phyloP scores from a whole-genome alignment of 2,329 filamentous ascomycete genomes.

The Sporothrix schenckii region DNA sequence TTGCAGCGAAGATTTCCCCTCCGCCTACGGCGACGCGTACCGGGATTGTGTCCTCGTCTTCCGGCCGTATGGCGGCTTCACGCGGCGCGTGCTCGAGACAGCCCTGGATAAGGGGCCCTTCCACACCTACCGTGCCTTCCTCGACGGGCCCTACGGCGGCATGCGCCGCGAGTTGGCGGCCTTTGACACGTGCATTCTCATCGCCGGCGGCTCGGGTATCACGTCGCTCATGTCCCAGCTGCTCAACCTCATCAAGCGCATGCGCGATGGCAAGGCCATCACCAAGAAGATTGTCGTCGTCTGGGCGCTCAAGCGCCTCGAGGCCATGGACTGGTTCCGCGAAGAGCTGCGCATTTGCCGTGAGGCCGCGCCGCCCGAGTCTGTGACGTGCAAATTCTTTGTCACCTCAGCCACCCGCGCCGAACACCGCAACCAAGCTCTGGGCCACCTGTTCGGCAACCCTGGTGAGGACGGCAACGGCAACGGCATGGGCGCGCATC shows the following conservation, averaged over 20 bases:
- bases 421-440: constrained; percentile 47
- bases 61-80: constrained; percentile 89
- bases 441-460: constrained; percentile 34
- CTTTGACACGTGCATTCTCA: constrained; percentile 90
- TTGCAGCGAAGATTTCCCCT: constrained; percentile 91
- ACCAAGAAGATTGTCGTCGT: constrained; percentile 88
- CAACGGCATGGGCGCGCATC: constrained; percentile 32
- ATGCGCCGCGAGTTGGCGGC: constrained; percentile 88
- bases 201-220: constrained; percentile 92
- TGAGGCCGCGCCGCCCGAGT: constrained; percentile 83
- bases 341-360: constrained; percentile 91
- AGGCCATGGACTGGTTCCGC: constrained; percentile 97
- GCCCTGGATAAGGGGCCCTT: constrained; percentile 84
- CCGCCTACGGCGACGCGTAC: constrained; percentile 84
- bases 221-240: constrained; percentile 91
- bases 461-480: background rate
- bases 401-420: constrained; percentile 75
- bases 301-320: constrained; percentile 89
- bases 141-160: constrained; percentile 93
- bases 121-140: constrained; percentile 87
- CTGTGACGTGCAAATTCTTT: constrained; percentile 92
- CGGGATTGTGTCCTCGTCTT: constrained; percentile 90
- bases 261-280: constrained; percentile 91
- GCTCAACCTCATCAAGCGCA: constrained; percentile 91
- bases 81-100: constrained; percentile 77